A percentile compares a stretch with the other conserved stretches of the same genome.
Conservation (phyloP, 2,329 filamentous ascomycete species). For the Diplodia seriata region DNA sequence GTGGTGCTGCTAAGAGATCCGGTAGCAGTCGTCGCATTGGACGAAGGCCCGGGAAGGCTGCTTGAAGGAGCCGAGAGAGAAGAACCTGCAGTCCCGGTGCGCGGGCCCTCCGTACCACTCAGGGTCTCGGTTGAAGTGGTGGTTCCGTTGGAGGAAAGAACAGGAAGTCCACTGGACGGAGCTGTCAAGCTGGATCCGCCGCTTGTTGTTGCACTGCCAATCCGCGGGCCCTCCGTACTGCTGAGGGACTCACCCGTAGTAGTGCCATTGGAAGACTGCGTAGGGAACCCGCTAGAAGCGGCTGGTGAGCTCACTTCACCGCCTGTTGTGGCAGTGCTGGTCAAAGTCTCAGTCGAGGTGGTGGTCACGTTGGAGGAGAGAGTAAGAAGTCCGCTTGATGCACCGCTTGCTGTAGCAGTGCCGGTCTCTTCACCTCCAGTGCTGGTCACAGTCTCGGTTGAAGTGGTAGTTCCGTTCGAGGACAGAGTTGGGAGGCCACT, state of each 20-base stretch:
- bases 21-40: background rate
- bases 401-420: background rate
- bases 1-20: background rate
- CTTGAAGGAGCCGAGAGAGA: background rate
- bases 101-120: background rate
- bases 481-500: background rate
- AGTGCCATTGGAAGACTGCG: background rate
- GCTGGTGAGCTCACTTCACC: background rate
- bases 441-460: background rate
- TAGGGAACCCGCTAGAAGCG: slow-evolving; percentile 6
- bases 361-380: background rate
- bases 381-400: background rate
- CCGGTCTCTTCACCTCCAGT: background rate
- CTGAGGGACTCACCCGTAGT: background rate
- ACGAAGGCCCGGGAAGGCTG: background rate
- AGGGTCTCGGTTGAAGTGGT: background rate
- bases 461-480: background rate
- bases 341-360: background rate
- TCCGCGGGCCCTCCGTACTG: background rate
- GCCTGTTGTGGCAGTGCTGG: background rate
- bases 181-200: background rate
- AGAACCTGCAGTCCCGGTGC: background rate
- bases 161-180: background rate
- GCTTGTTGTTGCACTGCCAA: background rate
- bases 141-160: background rate